These are phyloP conservation scores for Penicillium goetzii DNA, from an alignment of 495 filamentous ascomycete species.

Conservation along the genomic window DNA sequence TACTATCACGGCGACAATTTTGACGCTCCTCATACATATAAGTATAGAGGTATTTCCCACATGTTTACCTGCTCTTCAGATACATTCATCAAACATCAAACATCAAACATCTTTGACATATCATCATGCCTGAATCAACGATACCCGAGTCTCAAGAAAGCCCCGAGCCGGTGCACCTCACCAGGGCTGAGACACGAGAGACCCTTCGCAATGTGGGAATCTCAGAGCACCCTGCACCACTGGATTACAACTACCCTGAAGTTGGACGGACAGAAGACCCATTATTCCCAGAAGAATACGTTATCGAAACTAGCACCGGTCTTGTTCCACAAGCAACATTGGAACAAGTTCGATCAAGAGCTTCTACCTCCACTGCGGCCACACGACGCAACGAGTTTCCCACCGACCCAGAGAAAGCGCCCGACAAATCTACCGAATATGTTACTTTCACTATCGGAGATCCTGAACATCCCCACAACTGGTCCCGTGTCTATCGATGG, in stretches of 20 bases:
- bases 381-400: constrained; percentile 7
- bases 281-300: constrained; percentile 40
- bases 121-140: constrained; percentile 7
- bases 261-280: constrained; percentile 27
- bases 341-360: constrained; percentile 28
- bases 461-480: constrained; percentile 56
- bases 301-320: constrained; percentile 37
- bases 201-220: constrained; percentile 27
- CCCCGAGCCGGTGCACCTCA: background rate
- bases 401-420: constrained; percentile 30
- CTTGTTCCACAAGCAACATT: constrained; percentile 35
- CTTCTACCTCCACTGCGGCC: constrained; percentile 16
- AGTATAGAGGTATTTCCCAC: constrained; percentile 7
- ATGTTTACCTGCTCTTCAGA: background rate
- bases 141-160: constrained; percentile 14
- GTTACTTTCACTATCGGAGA: constrained; percentile 48
- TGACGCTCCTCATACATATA: constrained; percentile 14
- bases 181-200: constrained; percentile 28
- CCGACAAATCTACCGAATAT: constrained; percentile 26
- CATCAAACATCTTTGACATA: background rate
- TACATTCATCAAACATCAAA: background rate
- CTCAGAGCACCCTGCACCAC: constrained; percentile 24
- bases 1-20: background rate
- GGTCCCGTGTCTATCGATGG: constrained; percentile 59
- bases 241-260: constrained; percentile 38